These are phyloP conservation scores for Kodamaea fungicola DNA, from an alignment of 1,139 yeast genomes.

Conservation along the genomic window DNA sequence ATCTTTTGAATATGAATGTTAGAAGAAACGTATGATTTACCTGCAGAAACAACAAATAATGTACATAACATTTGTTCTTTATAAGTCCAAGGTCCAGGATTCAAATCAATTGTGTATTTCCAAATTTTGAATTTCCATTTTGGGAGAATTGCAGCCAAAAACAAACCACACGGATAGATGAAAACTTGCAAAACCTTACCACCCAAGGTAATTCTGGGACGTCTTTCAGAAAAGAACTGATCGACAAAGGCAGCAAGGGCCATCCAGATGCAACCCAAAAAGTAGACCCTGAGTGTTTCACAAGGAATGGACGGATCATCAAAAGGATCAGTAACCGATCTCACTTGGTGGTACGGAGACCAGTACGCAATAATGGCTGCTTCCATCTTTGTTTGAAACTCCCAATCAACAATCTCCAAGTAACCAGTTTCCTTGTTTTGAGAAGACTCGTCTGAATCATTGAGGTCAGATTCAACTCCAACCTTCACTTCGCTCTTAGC, in stretches of 20 bases:
- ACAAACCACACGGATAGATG: slow-evolving; percentile 53
- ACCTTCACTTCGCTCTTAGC: no score
- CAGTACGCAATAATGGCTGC: slow-evolving; percentile 41
- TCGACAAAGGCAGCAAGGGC: slow-evolving; percentile 54
- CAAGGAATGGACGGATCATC: slow-evolving; percentile 49
- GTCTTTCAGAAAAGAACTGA: slow-evolving; percentile 55
- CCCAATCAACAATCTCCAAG: slow-evolving; percentile 11
- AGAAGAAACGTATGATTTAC: slow-evolving; percentile 11
- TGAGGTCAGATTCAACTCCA: not conserved
- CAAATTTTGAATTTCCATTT: slow-evolving; percentile 15
- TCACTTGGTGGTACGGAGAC: slow-evolving; percentile 64
- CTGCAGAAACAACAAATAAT: slow-evolving; percentile 14
- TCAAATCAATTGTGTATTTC: slow-evolving; percentile 16
- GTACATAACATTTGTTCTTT: slow-evolving; percentile 22
- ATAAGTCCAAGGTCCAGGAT: slow-evolving; percentile 23
- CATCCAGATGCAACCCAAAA: slow-evolving; percentile 54
- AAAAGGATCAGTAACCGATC: slow-evolving; percentile 52
- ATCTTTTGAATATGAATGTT: slow-evolving; percentile 18
- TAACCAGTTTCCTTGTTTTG: not conserved
- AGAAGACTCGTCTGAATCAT: not conserved
- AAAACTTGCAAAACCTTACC: slow-evolving; percentile 55
- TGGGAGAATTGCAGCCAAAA: slow-evolving; percentile 21
- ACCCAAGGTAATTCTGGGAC: slow-evolving; percentile 44
- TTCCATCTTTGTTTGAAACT: slow-evolving; percentile 14
- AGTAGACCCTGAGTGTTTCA: slow-evolving; percentile 58